Percentiles rank a stretch among this genome's conserved stretches.
phyloP scores from a whole-genome alignment of 2,329 filamentous ascomycete genomes.

The Alternaria brassicicola region DNA sequence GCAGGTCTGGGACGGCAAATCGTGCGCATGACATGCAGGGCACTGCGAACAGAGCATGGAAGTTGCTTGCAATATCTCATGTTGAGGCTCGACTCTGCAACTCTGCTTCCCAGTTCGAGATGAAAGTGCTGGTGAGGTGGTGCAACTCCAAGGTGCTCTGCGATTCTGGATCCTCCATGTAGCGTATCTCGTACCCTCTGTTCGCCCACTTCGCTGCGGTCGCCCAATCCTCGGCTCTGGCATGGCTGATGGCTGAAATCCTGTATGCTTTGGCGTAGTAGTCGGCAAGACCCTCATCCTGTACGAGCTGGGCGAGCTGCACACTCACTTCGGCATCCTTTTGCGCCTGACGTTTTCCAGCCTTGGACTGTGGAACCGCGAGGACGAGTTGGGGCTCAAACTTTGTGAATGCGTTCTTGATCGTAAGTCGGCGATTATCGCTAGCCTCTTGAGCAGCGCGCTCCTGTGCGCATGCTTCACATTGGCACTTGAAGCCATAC shows the following conservation, averaged over 20 bases:
- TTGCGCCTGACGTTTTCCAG: slow-evolving; percentile 30
- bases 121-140: slow-evolving; percentile 36
- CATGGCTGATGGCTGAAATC: slow-evolving; percentile 40
- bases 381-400: slow-evolving; percentile 37
- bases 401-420: slow-evolving; percentile 33
- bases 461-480: slow-evolving; percentile 45
- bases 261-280: slow-evolving; percentile 45
- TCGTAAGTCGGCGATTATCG: slow-evolving; percentile 36
- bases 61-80: neutral
- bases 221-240: slow-evolving; percentile 38
- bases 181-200: slow-evolving; percentile 37
- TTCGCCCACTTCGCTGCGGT: slow-evolving; percentile 40
- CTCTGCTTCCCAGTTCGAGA: slow-evolving; percentile 38
- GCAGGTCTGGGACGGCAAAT: slow-evolving; percentile 10
- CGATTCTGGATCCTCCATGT: slow-evolving; percentile 38
- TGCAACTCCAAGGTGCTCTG: slow-evolving; percentile 38
- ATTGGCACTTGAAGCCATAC: slow-evolving; percentile 48
- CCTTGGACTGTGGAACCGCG: slow-evolving; percentile 24
- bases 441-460: slow-evolving; percentile 24
- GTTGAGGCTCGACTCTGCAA: slow-evolving; percentile 18
- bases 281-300: slow-evolving; percentile 44
- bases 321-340: slow-evolving; percentile 37
- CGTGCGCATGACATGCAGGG: neutral
- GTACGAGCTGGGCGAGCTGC: slow-evolving; percentile 38
- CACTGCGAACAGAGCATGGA: neutral